Conservation (phyloP, 768 basidiomycete species). For the Mycena amicta region DNA sequence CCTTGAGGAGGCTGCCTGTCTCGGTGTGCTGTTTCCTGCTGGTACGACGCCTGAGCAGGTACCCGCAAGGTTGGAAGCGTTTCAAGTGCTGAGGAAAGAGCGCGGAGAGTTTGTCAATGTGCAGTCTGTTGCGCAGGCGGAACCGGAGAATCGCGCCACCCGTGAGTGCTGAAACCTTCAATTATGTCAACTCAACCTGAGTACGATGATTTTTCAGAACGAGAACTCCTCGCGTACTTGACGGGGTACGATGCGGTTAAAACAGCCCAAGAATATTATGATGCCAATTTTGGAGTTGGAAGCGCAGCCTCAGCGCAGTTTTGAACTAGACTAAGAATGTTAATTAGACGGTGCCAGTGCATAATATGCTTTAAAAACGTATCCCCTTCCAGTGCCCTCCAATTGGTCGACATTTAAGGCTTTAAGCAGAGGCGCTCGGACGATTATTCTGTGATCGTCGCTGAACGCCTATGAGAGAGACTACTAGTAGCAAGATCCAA, state of each 20-base stretch:
- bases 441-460: too few relatives aligned
- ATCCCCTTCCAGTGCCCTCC: too few relatives aligned
- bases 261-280: constrained; percentile 2
- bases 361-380: too few relatives aligned
- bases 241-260: constrained; percentile 6
- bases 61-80: constrained; percentile 5
- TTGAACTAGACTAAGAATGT: too few relatives aligned
- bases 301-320: too few relatives aligned
- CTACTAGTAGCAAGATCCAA: too few relatives aligned
- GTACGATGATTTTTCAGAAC: not conserved
- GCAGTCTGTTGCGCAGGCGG: constrained; percentile 6
- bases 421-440: too few relatives aligned
- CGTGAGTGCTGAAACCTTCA: too few relatives aligned
- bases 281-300: constrained; percentile 4
- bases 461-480: too few relatives aligned
- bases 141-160: not conserved
- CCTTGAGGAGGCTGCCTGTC: constrained; percentile 22
- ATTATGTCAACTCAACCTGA: too few relatives aligned
- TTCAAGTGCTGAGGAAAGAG: constrained; percentile 11
- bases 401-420: too few relatives aligned
- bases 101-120: constrained; percentile 16
- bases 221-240: not conserved
- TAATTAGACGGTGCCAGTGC: too few relatives aligned
- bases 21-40: constrained; percentile 10
- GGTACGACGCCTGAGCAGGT: constrained; percentile 11